These are phyloP conservation scores for Inga oerstediana DNA, from an alignment of 306 rosid species.

Conservation along the genomic window DNA sequence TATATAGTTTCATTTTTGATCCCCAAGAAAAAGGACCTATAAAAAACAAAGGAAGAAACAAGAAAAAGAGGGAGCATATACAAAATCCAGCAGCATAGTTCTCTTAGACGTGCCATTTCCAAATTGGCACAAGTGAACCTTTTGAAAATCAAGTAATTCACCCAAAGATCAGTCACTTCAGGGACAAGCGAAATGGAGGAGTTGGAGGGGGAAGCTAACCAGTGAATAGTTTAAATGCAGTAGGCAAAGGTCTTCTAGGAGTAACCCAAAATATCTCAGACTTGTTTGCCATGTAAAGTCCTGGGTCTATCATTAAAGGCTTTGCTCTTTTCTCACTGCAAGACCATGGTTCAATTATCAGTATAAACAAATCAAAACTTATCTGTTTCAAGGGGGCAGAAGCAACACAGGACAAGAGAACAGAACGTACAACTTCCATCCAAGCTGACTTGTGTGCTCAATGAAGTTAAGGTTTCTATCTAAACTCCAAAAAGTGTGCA, in stretches of 20 bases:
- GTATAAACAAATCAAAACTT: not conserved
- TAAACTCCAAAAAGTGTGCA: slow-evolving; percentile 59
- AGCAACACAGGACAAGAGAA: slow-evolving; percentile 14
- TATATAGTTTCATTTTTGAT: not conserved
- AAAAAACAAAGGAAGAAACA: not conserved
- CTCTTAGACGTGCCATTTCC: not conserved
- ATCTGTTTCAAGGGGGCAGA: not conserved
- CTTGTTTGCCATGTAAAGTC: slow-evolving; percentile 73
- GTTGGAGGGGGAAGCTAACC: slow-evolving; percentile 52
- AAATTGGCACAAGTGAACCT: not conserved
- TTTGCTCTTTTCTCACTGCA: slow-evolving; percentile 82
- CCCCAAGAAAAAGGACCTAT: not conserved
- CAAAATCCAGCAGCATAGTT: not conserved
- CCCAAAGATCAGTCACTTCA: slow-evolving; percentile 20
- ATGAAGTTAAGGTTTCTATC: slow-evolving; percentile 79
- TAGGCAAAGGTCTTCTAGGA: slow-evolving; percentile 72
- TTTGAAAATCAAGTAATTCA: not conserved
- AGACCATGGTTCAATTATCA: slow-evolving; percentile 6
- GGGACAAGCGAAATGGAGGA: slow-evolving; percentile 5
- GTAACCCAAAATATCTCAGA: slow-evolving; percentile 73
- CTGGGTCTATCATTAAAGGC: slow-evolving; percentile 92
- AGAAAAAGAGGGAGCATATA: not conserved
- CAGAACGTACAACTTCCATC: slow-evolving; percentile 85
- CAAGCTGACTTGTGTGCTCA: slow-evolving; percentile 88
- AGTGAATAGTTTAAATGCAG: slow-evolving; percentile 83